Conservation (phyloP, 768 basidiomycete species). For the Suillus plorans region DNA sequence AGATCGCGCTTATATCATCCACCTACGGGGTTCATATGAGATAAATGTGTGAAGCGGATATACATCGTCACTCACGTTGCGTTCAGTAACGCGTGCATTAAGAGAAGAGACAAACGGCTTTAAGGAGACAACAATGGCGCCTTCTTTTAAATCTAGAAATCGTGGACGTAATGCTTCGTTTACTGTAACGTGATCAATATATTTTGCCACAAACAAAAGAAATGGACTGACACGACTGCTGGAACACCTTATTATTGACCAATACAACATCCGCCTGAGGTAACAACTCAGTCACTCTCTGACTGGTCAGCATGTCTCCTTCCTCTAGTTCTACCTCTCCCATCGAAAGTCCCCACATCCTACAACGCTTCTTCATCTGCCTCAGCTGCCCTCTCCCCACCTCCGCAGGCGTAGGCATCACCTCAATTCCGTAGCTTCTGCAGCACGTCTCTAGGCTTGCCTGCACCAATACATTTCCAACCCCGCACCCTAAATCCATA, state of each 20-base stretch:
- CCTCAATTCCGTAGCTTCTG: constrained; percentile 74
- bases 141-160: constrained; percentile 93
- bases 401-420: constrained; percentile 74
- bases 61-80: constrained; percentile 55
- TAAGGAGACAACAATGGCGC: constrained; percentile 85
- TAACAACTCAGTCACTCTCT: constrained; percentile 67
- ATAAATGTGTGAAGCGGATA: neutral
- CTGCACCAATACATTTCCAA: constrained; percentile 82
- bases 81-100: constrained; percentile 76
- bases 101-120: constrained; percentile 77
- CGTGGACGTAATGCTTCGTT: constrained; percentile 86
- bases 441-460: constrained; percentile 81
- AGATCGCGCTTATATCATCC: constrained; percentile 79
- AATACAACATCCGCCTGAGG: constrained; percentile 86
- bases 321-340: constrained; percentile 79
- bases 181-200: constrained; percentile 43
- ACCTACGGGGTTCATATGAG: constrained; percentile 40
- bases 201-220: constrained; percentile 1
- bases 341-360: constrained; percentile 87
- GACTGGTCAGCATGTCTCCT: constrained; percentile 80
- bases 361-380: constrained; percentile 74
- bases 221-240: constrained; percentile 60
- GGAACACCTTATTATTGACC: constrained; percentile 86
- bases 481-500: constrained; percentile 83
- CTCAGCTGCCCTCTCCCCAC: constrained; percentile 75